A percentile compares a stretch with the other conserved stretches of the same genome.
Evolutionary conservation across 352 stramenopile genomes (phyloP).

Genomic region (Globisporangium lucens): DNA sequence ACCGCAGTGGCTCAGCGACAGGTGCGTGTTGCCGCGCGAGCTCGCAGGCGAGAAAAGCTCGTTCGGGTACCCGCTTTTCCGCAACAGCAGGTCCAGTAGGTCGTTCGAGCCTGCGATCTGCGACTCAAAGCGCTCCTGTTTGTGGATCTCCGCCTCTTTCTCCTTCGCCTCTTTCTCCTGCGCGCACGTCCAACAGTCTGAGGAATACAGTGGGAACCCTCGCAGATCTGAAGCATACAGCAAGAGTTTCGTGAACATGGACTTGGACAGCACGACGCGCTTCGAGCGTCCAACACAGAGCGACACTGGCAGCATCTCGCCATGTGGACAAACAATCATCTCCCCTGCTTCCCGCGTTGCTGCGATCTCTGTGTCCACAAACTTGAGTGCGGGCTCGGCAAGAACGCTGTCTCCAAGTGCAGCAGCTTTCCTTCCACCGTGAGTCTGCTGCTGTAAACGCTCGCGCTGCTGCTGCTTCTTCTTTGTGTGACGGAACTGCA

Average conservation of each 20-base stretch:
- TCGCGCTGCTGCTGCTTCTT: constrained; percentile 57
- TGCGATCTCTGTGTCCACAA: constrained; percentile 24
- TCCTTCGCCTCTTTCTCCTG: constrained; percentile 52
- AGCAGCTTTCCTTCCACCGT: constrained; percentile 10
- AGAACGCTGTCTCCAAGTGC: neutral
- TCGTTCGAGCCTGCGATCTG: constrained; percentile 62
- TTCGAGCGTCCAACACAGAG: constrained; percentile 62
- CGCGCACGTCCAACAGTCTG: constrained; percentile 60
- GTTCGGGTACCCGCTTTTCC: constrained; percentile 77
- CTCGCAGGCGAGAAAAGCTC: constrained; percentile 69
- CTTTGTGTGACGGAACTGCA: constrained; percentile 69
- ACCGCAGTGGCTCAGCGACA: constrained; percentile 40
- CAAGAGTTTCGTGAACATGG: constrained; percentile 42
- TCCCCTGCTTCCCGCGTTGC: constrained; percentile 36
- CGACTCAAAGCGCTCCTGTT: constrained; percentile 56
- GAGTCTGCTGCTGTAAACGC: constrained; percentile 27
- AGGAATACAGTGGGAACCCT: constrained; percentile 46
- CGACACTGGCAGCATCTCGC: constrained; percentile 42
- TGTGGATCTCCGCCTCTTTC: constrained; percentile 46
- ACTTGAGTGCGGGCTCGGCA: neutral
- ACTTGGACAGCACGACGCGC: constrained; percentile 50
- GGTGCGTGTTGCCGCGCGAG: constrained; percentile 41
- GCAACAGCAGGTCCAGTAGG: constrained; percentile 67
- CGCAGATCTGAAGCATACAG: constrained; percentile 56
- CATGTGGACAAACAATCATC: constrained; percentile 70